These are phyloP conservation scores for Zostera marina DNA, from an alignment of 116 monocot species.

Conservation along the genomic window DNA sequence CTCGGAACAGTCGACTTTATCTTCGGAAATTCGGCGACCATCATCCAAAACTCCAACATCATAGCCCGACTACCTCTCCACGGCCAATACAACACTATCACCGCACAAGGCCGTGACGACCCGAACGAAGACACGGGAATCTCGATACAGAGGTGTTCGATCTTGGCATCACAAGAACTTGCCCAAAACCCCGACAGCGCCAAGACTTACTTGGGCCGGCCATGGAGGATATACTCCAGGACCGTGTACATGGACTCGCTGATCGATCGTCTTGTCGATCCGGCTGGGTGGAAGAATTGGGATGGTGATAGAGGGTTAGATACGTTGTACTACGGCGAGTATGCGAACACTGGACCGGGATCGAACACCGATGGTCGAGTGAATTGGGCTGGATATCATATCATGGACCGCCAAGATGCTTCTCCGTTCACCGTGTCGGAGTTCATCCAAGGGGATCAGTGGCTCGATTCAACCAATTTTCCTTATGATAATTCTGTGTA, in stretches of 20 bases:
- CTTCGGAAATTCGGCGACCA: constrained; percentile 70
- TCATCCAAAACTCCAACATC: constrained; percentile 55
- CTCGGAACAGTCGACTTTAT: constrained; percentile 83
- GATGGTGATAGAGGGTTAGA: constrained; percentile 11
- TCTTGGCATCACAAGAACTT: constrained; percentile 40
- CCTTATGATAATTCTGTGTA: constrained; percentile 17
- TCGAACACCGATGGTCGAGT: constrained; percentile 10
- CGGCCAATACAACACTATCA: constrained; percentile 51
- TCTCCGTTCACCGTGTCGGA: constrained; percentile 12
- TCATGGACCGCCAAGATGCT: constrained; percentile 12
- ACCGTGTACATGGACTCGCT: constrained; percentile 44
- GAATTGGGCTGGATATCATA: constrained; percentile 11
- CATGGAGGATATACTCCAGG: constrained; percentile 54
- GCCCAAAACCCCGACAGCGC: constrained; percentile 2
- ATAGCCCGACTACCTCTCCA: constrained; percentile 27
- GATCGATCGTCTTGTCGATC: constrained; percentile 29
- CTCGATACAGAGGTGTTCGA: constrained; percentile 54
- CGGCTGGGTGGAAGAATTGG: constrained; percentile 35
- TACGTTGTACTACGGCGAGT: constrained; percentile 22
- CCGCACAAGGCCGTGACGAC: constrained; percentile 51
- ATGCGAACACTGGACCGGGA: constrained; percentile 10
- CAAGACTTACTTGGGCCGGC: constrained; percentile 41
- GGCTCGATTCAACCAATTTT: constrained; percentile 23
- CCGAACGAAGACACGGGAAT: constrained; percentile 54
- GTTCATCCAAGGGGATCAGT: constrained; percentile 16